These are phyloP conservation scores for Blumeria graminis DNA, from an alignment of 2,329 filamentous ascomycete genomes.

Conservation along the genomic window DNA sequence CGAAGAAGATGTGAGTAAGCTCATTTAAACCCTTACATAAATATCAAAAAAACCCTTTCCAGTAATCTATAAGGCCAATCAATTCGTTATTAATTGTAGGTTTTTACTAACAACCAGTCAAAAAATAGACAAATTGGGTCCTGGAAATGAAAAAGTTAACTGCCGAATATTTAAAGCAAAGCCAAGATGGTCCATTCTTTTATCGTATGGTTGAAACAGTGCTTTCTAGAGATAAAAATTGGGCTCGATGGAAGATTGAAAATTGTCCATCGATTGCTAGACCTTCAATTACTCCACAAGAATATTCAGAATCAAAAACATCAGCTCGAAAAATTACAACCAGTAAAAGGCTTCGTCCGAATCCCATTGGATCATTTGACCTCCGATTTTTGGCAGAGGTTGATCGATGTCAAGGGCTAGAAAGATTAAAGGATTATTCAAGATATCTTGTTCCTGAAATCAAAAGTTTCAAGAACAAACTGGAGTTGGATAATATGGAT, in stretches of 20 bases:
- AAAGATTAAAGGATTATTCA: conserved; percentile 39
- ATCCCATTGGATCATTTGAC: conserved; percentile 47
- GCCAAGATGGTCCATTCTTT: conserved; percentile 73
- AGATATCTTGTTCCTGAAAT: conserved; percentile 47
- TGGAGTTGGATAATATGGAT: conserved; percentile 63
- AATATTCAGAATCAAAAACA: conserved; percentile 45
- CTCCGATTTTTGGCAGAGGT: conserved; percentile 55
- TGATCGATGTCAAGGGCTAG: conserved; percentile 34
- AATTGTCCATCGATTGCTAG: conserved; percentile 71
- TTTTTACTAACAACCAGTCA: neutral
- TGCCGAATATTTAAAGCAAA: conserved; percentile 58
- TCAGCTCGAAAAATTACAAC: conserved; percentile 40
- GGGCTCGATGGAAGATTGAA: conserved; percentile 96
- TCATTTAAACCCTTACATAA: neutral
- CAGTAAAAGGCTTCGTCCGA: conserved; percentile 43
- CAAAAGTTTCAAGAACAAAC: conserved; percentile 44
- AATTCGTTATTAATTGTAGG: neutral
- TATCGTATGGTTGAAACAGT: conserved; percentile 94
- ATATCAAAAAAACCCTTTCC: neutral
- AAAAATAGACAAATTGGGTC: conserved; percentile 54
- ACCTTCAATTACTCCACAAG: conserved; percentile 40
- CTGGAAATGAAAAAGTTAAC: conserved; percentile 54
- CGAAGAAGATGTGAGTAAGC: conserved; percentile 52
- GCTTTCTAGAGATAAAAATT: conserved; percentile 87
- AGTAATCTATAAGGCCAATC: neutral